Percentiles rank a stretch among this genome's conserved stretches.
phyloP scores from a whole-genome alignment of 176 grass and related monocot genomes.

The Oryza officinalis region DNA sequence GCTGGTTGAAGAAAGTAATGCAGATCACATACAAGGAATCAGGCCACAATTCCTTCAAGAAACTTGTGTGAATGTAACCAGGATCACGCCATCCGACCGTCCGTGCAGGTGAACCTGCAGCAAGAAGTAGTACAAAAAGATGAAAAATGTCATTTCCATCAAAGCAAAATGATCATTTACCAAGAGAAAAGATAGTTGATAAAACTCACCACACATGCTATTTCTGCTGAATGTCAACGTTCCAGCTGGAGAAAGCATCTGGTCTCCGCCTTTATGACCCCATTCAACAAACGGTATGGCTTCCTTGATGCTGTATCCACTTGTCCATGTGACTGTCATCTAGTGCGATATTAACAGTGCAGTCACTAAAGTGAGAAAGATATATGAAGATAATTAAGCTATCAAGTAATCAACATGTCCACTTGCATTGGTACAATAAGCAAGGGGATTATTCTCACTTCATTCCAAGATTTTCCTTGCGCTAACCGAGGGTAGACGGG shows the following conservation, averaged over 20 bases:
- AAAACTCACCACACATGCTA: constrained; percentile 75
- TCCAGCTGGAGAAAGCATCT: constrained; percentile 59
- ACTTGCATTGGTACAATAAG: not conserved
- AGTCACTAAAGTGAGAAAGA: not conserved
- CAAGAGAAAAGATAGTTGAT: not conserved
- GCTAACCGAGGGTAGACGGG: constrained; percentile 64
- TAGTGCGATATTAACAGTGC: constrained; percentile 20
- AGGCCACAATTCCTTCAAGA: constrained; percentile 75
- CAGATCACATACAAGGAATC: constrained; percentile 41
- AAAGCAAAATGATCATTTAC: not conserved
- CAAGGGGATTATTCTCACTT: constrained; percentile 41
- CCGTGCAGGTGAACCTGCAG: constrained; percentile 61
- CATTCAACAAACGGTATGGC: constrained; percentile 84
- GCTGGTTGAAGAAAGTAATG: not conserved
- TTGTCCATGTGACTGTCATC: constrained; percentile 94
- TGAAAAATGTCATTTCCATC: not conserved
- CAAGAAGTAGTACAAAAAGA: not conserved
- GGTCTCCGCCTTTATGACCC: constrained; percentile 44
- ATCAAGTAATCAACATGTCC: not conserved
- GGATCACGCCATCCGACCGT: constrained; percentile 80
- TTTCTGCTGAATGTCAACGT: constrained; percentile 74
- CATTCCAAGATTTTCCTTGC: constrained; percentile 69
- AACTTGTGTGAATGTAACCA: constrained; percentile 72
- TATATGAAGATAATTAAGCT: not conserved
- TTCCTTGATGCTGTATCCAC: constrained; percentile 68